Evolutionary conservation across 2,329 filamentous ascomycete genomes (phyloP).

Genomic region (Aureobasidium sp.): DNA sequence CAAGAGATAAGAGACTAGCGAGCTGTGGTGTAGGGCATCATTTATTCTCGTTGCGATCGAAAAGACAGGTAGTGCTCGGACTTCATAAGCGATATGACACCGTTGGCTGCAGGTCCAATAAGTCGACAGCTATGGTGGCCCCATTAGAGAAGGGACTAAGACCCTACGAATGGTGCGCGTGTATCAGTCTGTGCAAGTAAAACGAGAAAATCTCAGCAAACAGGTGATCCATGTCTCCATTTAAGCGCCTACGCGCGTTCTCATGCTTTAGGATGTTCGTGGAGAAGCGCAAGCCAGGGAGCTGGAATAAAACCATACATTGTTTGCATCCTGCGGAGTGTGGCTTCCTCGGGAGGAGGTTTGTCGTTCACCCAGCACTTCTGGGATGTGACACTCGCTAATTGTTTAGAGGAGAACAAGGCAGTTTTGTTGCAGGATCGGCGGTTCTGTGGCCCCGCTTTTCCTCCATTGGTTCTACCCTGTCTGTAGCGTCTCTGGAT

Average conservation of each 20-base stretch:
- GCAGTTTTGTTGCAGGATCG: background rate
- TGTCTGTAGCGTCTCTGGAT: background rate
- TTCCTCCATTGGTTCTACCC: background rate
- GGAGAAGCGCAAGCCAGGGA: background rate
- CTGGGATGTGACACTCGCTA: background rate
- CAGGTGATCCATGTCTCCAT: background rate
- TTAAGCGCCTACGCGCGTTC: background rate
- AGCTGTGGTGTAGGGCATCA: background rate
- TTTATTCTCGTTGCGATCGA: background rate
- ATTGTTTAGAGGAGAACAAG: background rate
- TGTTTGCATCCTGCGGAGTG: no score
- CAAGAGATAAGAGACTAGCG: background rate
- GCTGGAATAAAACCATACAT: background rate
- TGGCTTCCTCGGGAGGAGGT: background rate
- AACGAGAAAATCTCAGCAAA: background rate
- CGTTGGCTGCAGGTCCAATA: background rate
- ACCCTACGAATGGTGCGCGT: background rate
- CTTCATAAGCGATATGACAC: background rate
- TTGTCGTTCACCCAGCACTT: background rate
- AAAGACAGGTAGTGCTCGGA: background rate
- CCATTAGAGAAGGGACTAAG: background rate
- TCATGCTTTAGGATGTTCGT: background rate
- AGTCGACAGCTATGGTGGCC: background rate
- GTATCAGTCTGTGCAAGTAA: background rate
- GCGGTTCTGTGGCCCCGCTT: constrained; percentile 5